Percentiles rank a stretch among this genome's conserved stretches.
Evolutionary conservation across 495 filamentous ascomycete species (phyloP).

Genomic region (Aspergillus bridgeri): DNA sequence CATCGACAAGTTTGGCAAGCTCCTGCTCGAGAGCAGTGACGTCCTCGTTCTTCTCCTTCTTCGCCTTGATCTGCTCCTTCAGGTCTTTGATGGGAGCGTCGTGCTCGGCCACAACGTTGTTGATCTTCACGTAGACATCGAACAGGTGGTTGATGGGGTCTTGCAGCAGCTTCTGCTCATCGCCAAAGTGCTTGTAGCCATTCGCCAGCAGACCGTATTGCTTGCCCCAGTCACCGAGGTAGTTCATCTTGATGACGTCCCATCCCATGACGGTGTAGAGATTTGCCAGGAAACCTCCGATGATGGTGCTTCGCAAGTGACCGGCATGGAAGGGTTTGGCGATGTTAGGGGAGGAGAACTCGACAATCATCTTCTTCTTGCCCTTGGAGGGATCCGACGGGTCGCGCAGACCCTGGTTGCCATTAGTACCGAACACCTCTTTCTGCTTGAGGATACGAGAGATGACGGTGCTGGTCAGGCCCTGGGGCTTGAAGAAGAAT

Average conservation of each 20-base stretch:
- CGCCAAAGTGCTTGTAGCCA: conserved; percentile 62
- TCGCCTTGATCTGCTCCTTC: conserved; percentile 50
- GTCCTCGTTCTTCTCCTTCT: conserved; percentile 50
- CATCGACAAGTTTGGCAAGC: conserved; percentile 49
- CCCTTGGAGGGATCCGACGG: conserved; percentile 66
- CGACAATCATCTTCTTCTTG: conserved; percentile 63
- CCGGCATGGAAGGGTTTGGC: conserved; percentile 72
- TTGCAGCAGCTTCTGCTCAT: conserved; percentile 55
- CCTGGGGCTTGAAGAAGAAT: conserved; percentile 71
- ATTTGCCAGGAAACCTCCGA: conserved; percentile 69
- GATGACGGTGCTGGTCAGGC: conserved; percentile 59
- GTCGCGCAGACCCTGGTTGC: conserved; percentile 62
- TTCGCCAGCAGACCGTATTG: conserved; percentile 69
- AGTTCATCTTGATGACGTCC: conserved; percentile 70
- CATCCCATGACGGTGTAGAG: conserved; percentile 67
- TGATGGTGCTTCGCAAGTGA: conserved; percentile 72
- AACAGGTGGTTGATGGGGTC: conserved; percentile 69
- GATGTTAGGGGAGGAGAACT: conserved; percentile 77
- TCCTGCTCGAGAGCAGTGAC: conserved; percentile 46
- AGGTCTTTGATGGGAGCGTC: conserved; percentile 55
- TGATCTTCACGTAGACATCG: conserved; percentile 67
- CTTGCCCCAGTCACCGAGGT: conserved; percentile 76
- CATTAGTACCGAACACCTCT: conserved; percentile 62
- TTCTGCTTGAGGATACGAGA: conserved; percentile 60
- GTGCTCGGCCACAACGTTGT: conserved; percentile 48